These are phyloP conservation scores for Aspergillus sp. DNA, from an alignment of 2,329 filamentous ascomycete species.

Conservation along the genomic window DNA sequence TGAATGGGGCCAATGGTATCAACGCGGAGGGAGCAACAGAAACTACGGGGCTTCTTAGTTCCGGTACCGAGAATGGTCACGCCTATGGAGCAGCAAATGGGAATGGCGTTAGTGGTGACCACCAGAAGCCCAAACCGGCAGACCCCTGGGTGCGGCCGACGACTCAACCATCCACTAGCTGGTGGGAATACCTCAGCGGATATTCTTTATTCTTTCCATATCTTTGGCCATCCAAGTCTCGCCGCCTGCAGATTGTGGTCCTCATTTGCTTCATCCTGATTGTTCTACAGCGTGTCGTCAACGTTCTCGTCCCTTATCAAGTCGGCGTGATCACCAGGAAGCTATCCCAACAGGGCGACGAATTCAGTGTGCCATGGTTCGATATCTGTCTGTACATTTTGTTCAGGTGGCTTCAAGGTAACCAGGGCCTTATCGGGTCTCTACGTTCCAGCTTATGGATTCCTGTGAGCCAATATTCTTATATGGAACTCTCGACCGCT, in stretches of 20 bases:
- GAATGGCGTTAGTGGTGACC: slow-evolving; percentile 36
- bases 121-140: slow-evolving; percentile 46
- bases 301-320: slow-evolving; percentile 80
- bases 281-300: slow-evolving; percentile 76
- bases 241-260: slow-evolving; percentile 73
- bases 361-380: slow-evolving; percentile 66
- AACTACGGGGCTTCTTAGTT: slow-evolving; percentile 42
- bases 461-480: slow-evolving; percentile 94
- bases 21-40: slow-evolving; percentile 40
- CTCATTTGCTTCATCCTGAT: slow-evolving; percentile 80
- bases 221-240: slow-evolving; percentile 85
- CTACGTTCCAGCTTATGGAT: slow-evolving; percentile 87
- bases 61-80: slow-evolving; percentile 40
- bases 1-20: slow-evolving; percentile 15
- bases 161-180: slow-evolving; percentile 81
- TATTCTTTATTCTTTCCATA: slow-evolving; percentile 96
- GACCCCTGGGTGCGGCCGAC: slow-evolving; percentile 88
- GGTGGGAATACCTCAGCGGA: slow-evolving; percentile 93
- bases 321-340: slow-evolving; percentile 76
- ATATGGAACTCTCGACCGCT: slow-evolving; percentile 87
- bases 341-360: slow-evolving; percentile 60
- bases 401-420: slow-evolving; percentile 80
- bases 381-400: slow-evolving; percentile 74
- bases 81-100: slow-evolving; percentile 51
- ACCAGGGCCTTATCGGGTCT: slow-evolving; percentile 82